phyloP scores from a whole-genome alignment of 225 moss, liverwort and hornwort genomes.

The Rhytidiadelphus loreus region DNA sequence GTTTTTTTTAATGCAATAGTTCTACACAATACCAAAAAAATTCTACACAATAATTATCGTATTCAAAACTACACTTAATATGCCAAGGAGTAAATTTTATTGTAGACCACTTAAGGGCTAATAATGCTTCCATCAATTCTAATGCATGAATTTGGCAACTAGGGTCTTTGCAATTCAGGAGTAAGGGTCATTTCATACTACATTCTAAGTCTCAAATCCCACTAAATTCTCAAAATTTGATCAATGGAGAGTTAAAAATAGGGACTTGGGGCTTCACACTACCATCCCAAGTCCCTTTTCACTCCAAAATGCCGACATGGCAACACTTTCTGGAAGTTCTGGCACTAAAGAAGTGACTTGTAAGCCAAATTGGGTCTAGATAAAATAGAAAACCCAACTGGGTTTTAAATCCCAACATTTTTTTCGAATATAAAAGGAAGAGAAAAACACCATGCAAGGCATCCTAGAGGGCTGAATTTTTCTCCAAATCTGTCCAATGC shows the following conservation, averaged over 20 bases:
- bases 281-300: not conserved
- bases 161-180: not conserved
- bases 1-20: too few species aligned
- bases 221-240: not conserved
- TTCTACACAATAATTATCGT: too few species aligned
- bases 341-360: not conserved
- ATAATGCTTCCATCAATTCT: not conserved
- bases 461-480: accelerated
- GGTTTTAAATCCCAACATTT: not conserved
- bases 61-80: not conserved
- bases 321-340: not conserved
- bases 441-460: accelerated
- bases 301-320: not conserved
- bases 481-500: too few species aligned
- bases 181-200: not conserved
- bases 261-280: too few species aligned
- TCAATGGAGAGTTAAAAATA: not conserved
- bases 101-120: not conserved
- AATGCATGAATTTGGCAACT: not conserved
- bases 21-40: too few species aligned
- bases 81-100: too few species aligned
- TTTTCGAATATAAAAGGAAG: not conserved
- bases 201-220: not conserved
- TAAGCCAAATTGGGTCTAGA: accelerated
- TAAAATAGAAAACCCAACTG: not conserved